A percentile compares a stretch with the other conserved stretches of the same genome.
These are phyloP conservation scores for Cudoniella acicularis DNA, from an alignment of 495 filamentous ascomycete species.

Conservation along the genomic window DNA sequence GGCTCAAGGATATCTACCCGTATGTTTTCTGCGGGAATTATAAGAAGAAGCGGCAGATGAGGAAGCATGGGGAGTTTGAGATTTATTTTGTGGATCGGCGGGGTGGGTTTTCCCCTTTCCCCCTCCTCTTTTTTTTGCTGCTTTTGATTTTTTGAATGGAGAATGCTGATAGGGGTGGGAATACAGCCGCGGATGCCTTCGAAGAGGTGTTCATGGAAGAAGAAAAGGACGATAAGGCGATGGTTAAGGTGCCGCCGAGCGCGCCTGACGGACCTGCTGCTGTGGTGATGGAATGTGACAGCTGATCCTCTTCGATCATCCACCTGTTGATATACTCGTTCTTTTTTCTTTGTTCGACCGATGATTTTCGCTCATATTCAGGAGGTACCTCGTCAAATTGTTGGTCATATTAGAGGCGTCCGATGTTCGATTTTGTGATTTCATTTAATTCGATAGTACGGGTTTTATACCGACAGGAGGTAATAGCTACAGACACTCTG, in stretches of 20 bases:
- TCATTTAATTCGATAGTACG: too few species aligned
- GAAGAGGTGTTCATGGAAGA: constrained; percentile 14
- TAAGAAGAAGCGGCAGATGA: constrained; percentile 19
- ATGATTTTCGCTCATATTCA: too few species aligned
- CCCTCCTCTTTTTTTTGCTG: not conserved
- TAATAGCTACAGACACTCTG: too few species aligned
- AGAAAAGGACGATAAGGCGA: not conserved
- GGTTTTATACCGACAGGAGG: too few species aligned
- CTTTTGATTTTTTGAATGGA: not conserved
- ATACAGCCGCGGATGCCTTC: constrained; percentile 22
- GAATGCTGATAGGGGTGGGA: not conserved
- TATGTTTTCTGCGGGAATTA: constrained; percentile 64
- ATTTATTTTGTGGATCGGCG: constrained; percentile 19
- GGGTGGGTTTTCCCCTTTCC: constrained; percentile 10
- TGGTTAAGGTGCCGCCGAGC: not conserved
- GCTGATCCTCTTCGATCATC: too few species aligned
- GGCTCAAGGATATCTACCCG: constrained; percentile 57
- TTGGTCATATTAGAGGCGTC: too few species aligned
- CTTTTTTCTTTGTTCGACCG: too few species aligned
- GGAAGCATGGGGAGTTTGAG: constrained; percentile 23
- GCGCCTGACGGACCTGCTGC: not conserved
- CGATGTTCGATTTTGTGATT: too few species aligned
- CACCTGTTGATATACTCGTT: too few species aligned
- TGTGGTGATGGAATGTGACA: not conserved
- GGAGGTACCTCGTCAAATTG: too few species aligned